Evolutionary conservation across 306 rosid species (phyloP).

Genomic region (Herpetospermum pedunculosum): DNA sequence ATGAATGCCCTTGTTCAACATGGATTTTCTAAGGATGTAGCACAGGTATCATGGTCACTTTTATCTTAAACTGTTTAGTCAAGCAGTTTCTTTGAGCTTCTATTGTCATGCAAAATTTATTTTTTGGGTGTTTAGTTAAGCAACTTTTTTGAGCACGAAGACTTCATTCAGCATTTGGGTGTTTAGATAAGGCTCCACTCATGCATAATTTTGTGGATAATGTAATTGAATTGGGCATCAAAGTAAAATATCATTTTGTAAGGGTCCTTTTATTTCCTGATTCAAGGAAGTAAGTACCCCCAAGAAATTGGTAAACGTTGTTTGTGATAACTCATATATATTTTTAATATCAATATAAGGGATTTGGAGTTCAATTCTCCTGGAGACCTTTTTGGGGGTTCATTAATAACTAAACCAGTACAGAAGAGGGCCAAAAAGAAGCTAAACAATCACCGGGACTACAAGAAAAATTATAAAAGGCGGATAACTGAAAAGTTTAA

Average conservation of each 20-base stretch:
- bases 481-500: not conserved
- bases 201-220: not conserved
- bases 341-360: not conserved
- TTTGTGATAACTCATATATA: not conserved
- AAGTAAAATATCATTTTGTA: not conserved
- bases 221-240: not conserved
- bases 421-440: not conserved
- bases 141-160: not conserved
- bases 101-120: not conserved
- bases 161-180: not conserved
- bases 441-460: not conserved
- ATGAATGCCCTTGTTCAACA: constrained; percentile 46
- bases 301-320: not conserved
- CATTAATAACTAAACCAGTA: not conserved
- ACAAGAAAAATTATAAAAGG: not conserved
- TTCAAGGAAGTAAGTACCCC: not conserved
- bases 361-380: not conserved
- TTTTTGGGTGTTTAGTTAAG: not conserved
- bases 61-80: not conserved
- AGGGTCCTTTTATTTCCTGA: not conserved
- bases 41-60: constrained; percentile 46
- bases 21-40: constrained; percentile 83
- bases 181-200: not conserved
- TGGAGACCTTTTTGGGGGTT: not conserved
- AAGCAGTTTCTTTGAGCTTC: not conserved